A percentile compares a stretch with the other conserved stretches of the same genome.
Evolutionary conservation across 1,284 basidiomycete genomes (phyloP).

Genomic region (Polyporus tsugae): DNA sequence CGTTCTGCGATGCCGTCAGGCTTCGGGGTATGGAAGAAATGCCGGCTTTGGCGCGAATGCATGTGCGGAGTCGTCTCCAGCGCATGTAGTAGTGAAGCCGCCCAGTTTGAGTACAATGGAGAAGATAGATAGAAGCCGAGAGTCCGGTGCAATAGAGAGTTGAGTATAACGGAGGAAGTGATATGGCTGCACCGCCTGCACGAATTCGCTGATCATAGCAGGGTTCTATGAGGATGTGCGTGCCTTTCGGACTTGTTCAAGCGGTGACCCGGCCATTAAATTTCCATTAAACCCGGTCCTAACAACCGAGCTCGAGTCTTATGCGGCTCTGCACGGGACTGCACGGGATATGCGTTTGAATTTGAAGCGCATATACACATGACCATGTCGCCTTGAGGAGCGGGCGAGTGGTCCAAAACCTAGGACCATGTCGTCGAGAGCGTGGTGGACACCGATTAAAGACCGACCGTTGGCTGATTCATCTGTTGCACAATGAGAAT

Average conservation of each 20-base stretch:
- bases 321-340: background rate
- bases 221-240: background rate
- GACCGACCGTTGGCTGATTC: conserved; percentile 4
- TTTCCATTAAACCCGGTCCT: background rate
- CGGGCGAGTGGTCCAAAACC: background rate
- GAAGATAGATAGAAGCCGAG: background rate
- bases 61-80: background rate
- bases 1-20: background rate
- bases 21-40: background rate
- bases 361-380: background rate
- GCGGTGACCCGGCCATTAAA: background rate
- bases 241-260: conserved; percentile 3
- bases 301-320: background rate
- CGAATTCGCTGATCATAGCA: background rate
- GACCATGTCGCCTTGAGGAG: background rate
- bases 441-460: background rate
- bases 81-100: background rate
- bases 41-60: background rate
- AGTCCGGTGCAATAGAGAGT: background rate
- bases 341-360: background rate
- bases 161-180: background rate
- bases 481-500: conserved; percentile 27
- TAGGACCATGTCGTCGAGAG: background rate
- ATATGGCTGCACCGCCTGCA: background rate
- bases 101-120: background rate